These are phyloP conservation scores for Aspergillus calidoustus DNA, from an alignment of 2,329 filamentous ascomycete genomes.

Conservation along the genomic window DNA sequence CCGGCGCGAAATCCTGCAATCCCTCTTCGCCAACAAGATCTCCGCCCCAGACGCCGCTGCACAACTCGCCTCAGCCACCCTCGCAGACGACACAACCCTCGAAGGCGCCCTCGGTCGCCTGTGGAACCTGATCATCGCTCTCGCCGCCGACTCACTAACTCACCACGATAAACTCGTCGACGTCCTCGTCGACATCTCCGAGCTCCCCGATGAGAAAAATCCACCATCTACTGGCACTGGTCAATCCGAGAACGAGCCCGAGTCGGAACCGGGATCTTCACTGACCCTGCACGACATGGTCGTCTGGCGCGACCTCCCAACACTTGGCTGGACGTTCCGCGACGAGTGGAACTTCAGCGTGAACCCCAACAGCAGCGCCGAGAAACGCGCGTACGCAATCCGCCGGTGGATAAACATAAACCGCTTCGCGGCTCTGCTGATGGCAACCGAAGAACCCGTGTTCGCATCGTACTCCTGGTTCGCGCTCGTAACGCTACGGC, in stretches of 20 bases:
- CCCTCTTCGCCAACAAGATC: not conserved
- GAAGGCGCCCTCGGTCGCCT: not conserved
- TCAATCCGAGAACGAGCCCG: not conserved
- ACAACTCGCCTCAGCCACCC: not conserved
- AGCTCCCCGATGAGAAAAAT: not conserved
- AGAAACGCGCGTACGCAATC: not conserved
- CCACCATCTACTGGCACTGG: too few relatives aligned
- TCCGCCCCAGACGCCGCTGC: not conserved
- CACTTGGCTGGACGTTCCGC: slow-evolving; percentile 19
- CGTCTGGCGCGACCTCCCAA: slow-evolving; percentile 21
- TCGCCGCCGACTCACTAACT: not conserved
- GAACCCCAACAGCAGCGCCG: not conserved
- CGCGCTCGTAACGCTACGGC: slow-evolving; percentile 13
- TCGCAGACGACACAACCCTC: not conserved
- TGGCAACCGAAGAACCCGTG: slow-evolving; percentile 17
- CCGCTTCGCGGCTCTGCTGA: slow-evolving; percentile 16
- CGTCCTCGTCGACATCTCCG: slow-evolving; percentile 3
- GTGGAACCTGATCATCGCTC: slow-evolving; percentile 2
- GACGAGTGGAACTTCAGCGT: slow-evolving; percentile 18
- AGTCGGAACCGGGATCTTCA: not conserved
- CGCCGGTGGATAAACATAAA: slow-evolving; percentile 8
- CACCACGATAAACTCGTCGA: slow-evolving; percentile 14
- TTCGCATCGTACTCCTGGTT: slow-evolving; percentile 17
- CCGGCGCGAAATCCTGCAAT: not conserved
- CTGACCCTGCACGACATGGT: slow-evolving; percentile 10